Base-by-base conservation (phyloP, 768 basidiomycete genomes). In the Auricularia sp. region DNA sequence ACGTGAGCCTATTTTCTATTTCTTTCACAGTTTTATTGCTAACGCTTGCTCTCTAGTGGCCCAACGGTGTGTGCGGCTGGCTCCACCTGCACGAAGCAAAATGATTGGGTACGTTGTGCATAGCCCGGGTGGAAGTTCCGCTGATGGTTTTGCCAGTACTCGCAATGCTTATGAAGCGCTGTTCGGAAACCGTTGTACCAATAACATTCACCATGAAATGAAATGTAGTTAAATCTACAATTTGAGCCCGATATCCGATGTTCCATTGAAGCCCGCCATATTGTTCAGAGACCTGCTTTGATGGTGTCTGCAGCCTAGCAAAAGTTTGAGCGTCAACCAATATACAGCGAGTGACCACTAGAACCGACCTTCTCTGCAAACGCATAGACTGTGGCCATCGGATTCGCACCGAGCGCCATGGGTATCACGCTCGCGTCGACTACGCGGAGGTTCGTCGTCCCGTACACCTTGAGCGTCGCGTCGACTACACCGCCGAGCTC, bases 401-500 rank as follows among this genome's bases (percentile, higher is more conserved):
- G 36, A 44, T 66, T 62, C 14, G 62, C 65, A 13, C 62, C 63
- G 0, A 66, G 42, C 35, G 63, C 62, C 47, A 66, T 37, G 3
- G 65, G 65, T 62, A 66, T 63, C 36, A 63, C 54, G 54, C 61
- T 62, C 10, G 65, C 21, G 54, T 66, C 65, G 33, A 66, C 47
- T 13, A 66, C 62, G n/a, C 65, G 65, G 13, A 66, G 42, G 51
- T 62, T 62, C 29, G 54, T 42, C 3, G 65, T 66, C 10, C 61
- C 61, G 54, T 66, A 66, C 34, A 66, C 65, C 21, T 42, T 29
- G 11, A 66, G 56, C n/a, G 44, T 39, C n/a, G 65, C 62, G 39
- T 66, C 65, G 56, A 66, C 65, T 45, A 66, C 65, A 13, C 65
- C 65, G 18, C 65, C 65, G 10, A 67, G 66, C 10, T 68, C 68